Base-by-base conservation (phyloP, 306 rosid genomes). In the Senna siamea region DNA sequence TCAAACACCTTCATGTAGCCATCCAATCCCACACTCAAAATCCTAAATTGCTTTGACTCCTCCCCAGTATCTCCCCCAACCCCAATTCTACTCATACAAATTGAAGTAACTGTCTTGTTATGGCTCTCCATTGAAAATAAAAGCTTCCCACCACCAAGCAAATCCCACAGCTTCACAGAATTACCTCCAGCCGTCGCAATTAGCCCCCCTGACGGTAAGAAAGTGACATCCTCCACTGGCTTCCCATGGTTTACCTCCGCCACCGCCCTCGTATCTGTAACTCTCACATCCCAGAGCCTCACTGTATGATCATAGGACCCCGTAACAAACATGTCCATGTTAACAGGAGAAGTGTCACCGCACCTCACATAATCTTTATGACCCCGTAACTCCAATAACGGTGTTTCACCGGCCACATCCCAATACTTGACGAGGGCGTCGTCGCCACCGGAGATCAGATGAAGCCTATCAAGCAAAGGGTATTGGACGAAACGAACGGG, bases 1-100 rank as follows among this genome's bases (percentile, higher is more conserved):
- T 94, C 96, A 52, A 94, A 92, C 66, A 92, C 98, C 85, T 95
- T 95, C 90, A 90, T 60, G 73, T 95, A 95, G 15, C 98, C 99
- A 83, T 95, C 99, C 73, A 95, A 72, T 15, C 89, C 98, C 9
- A 90, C 99, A 78, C 96, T 92, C 82, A 95, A 18, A 78, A 95
- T 84, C 69, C 99, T 87, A 61, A 30, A 62, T 28, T 87, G 92
- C 69, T 82, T 77, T 3, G 86, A 86, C 12, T 86, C 93, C 3
- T 84, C 96, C 0, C 79, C 34, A 2, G 18, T 5, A 40, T 63
- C 34, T 11, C 34, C 20, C 11, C 69, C n/a, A n/a, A n/a, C n/a
- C n/a, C n/a, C 87, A 18, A 83, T 74, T 57, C 41, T 76, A 9
- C 88, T 96, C 10, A 92, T 78, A 53, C 97, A 90, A 12, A 95